Conservation (phyloP, 2,329 filamentous ascomycete genomes). For the Alternaria dauci region DNA sequence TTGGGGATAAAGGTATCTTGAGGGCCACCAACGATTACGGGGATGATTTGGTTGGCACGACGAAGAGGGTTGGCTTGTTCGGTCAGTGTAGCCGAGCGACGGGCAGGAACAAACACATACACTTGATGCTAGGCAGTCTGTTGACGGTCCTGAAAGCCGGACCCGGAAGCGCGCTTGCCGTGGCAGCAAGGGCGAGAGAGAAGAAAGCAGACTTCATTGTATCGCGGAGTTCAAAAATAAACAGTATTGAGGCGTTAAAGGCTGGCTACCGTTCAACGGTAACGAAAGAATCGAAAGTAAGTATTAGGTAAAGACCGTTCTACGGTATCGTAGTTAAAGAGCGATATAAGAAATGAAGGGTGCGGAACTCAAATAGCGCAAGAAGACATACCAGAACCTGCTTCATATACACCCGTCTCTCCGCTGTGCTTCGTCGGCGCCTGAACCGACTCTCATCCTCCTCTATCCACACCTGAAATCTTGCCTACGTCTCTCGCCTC, state of each 20-base stretch:
- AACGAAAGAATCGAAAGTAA: conserved; percentile 14
- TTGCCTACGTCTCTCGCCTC: conserved; percentile 3
- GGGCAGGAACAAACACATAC: not conserved
- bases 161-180: conserved; percentile 27
- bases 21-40: conserved; percentile 42
- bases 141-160: conserved; percentile 9
- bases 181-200: conserved; percentile 20
- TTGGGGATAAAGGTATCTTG: conserved; percentile 44
- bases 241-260: conserved; percentile 4
- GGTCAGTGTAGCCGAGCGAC: not conserved
- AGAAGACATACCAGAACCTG: not conserved
- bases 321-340: conserved; percentile 33
- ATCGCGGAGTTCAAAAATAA: not conserved
- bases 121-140: conserved; percentile 12
- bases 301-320: conserved; percentile 36
- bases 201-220: conserved; percentile 29
- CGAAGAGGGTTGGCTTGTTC: conserved; percentile 30
- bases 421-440: conserved; percentile 1
- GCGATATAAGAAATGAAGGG: conserved; percentile 23
- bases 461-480: conserved; percentile 11
- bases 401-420: conserved; percentile 6
- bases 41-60: conserved; percentile 35
- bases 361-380: not conserved
- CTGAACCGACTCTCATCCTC: conserved; percentile 1
- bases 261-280: conserved; percentile 38